A percentile compares a stretch with the other conserved stretches of the same genome.
These are phyloP conservation scores for Papiliotrema laurentii DNA, from an alignment of 1,284 basidiomycete species.

Conservation along the genomic window DNA sequence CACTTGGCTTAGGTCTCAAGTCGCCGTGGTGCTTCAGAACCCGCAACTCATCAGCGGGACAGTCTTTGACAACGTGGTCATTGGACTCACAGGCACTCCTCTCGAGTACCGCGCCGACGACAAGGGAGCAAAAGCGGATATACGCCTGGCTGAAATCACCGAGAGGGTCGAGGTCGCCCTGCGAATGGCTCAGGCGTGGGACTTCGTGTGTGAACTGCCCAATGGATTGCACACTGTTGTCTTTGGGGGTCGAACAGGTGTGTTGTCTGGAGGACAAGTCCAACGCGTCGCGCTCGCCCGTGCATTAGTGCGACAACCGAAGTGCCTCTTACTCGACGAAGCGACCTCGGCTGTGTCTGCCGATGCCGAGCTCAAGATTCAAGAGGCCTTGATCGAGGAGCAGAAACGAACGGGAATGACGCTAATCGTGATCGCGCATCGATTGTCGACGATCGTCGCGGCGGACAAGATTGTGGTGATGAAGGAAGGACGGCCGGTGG, in stretches of 20 bases:
- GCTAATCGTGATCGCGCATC: conserved; percentile 47
- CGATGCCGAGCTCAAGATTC: conserved; percentile 47
- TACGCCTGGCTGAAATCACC: conserved; percentile 21
- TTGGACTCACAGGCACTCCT: conserved; percentile 40
- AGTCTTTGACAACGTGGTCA: conserved; percentile 49
- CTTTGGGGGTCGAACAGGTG: conserved; percentile 43
- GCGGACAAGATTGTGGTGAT: conserved; percentile 47
- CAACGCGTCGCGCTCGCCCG: conserved; percentile 49
- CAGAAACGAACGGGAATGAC: conserved; percentile 36
- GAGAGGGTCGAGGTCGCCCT: conserved; percentile 40
- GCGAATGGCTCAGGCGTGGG: conserved; percentile 44
- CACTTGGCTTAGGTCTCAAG: conserved; percentile 48
- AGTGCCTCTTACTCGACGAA: conserved; percentile 33
- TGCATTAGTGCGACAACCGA: conserved; percentile 44
- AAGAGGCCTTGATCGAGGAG: conserved; percentile 39
- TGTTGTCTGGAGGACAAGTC: conserved; percentile 43
- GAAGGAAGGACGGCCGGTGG: conserved; percentile 40
- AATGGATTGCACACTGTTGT: conserved; percentile 45
- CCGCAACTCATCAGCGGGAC: conserved; percentile 48
- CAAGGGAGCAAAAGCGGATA: conserved; percentile 5
- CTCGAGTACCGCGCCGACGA: conserved; percentile 22
- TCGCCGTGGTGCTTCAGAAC: conserved; percentile 50
- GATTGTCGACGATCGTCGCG: conserved; percentile 42
- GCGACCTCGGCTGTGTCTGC: conserved; percentile 47
- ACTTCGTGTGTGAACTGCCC: conserved; percentile 44